Conservation (phyloP, 148 eudicot genomes). For the Arbutus unedo region DNA sequence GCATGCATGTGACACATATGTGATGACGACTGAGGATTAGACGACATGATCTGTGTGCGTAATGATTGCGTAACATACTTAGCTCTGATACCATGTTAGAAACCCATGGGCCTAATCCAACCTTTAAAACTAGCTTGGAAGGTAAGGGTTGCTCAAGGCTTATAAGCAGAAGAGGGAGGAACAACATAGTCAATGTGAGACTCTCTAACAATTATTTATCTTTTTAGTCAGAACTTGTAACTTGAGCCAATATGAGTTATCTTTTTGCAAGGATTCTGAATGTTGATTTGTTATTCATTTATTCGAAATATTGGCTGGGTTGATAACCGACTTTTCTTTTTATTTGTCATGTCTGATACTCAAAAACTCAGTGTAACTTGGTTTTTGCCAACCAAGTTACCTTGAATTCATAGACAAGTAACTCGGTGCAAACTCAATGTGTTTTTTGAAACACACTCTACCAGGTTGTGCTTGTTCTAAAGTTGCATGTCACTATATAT, state of each 20-base stretch:
- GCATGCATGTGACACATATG: no score
- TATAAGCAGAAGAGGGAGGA: no score
- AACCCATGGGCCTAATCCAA: no score
- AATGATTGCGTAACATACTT: no score
- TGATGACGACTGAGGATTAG: no score
- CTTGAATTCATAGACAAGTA: neutral
- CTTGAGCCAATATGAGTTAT: neutral
- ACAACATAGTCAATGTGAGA: no score
- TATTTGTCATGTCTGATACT: neutral
- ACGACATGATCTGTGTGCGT: no score
- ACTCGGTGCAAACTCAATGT: neutral
- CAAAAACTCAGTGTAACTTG: neutral
- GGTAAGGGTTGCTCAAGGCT: no score
- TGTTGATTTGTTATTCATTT: no score
- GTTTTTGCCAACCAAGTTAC: neutral
- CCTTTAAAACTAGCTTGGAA: no score
- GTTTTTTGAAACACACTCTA: neutral
- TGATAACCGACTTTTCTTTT: neutral
- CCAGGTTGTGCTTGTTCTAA: neutral
- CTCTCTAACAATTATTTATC: no score
- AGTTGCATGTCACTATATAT: neutral
- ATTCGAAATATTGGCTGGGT: constrained; percentile 4
- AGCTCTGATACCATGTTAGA: no score
- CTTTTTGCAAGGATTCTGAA: neutral
- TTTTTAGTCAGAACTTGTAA: neutral